Evolutionary conservation across 345 rosid genomes (phyloP).

Genomic region (Microthlaspi erraticum): DNA sequence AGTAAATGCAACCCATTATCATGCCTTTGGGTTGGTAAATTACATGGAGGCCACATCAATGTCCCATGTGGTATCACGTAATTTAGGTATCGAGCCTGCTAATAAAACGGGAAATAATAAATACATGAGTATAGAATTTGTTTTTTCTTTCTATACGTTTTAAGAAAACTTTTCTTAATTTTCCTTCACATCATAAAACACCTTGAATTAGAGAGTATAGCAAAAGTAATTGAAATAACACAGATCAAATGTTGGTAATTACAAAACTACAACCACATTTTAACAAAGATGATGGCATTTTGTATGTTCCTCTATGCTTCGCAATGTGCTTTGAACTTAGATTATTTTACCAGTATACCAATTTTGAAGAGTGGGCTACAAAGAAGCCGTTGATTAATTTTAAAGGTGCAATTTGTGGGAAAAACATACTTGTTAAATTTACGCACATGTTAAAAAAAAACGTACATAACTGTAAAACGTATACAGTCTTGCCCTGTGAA

Average conservation of each 20-base stretch:
- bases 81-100: constrained; percentile 29
- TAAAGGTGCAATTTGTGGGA: constrained; percentile 2
- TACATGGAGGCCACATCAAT: constrained; percentile 44
- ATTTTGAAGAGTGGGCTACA: background rate
- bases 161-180: constrained; percentile 10
- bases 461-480: background rate
- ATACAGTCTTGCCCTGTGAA: background rate
- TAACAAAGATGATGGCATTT: background rate
- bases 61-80: constrained; percentile 37
- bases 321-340: background rate
- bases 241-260: background rate
- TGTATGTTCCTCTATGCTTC: constrained; percentile 4
- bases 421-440: no score
- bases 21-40: constrained; percentile 34
- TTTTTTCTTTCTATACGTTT: constrained; percentile 23
- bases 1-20: constrained; percentile 32
- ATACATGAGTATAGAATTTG: constrained; percentile 3
- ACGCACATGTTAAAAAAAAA: background rate
- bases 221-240: background rate
- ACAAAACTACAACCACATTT: background rate
- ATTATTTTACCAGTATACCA: background rate
- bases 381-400: background rate
- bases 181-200: constrained; percentile 5
- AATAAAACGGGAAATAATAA: constrained; percentile 21
- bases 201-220: background rate